Base-by-base conservation (phyloP, 345 rosid genomes). In the Eucalyptus brandiana region DNA sequence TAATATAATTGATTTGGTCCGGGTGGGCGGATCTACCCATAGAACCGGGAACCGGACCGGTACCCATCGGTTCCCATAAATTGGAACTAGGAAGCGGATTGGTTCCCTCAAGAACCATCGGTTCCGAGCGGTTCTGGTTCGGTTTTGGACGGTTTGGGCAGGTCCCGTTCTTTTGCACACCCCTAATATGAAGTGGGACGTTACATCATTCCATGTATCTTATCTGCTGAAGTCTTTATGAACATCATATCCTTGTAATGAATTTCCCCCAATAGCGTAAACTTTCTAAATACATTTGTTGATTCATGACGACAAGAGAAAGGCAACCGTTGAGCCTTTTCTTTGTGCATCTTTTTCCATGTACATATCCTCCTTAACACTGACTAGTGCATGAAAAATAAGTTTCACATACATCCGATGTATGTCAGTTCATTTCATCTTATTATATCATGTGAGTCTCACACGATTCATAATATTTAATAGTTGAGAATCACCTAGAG, bases 101-200 rank as follows among this genome's bases (percentile, higher is more conserved):
- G 11, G 11, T 45, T 45, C 12, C 47, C 12, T 45, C 12, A 45
- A 45, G 12, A 45, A 45, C 12, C 47, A 45, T 3, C 11, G 12
- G 48, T 47, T 47, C 5, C 5, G 13, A 4, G 13, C 4, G 5
- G 13, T 47, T 47, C 12, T 11, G 0, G 48, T 47, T 11, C 12
- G 4, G 12, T 45, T 47, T 1, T 3, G 13, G 13, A 47, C 12
- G 12, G 4, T 47, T 4, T 1, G 3, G 5, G 48, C 13, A 1
- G 12, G 48, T 47, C 13, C 0, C 4, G 48, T 0, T 47, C 48
- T 47, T 47, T 47, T 47, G 5, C 48, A 47, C 48, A 47, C 4
- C 48, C 5, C 48, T 11, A 11, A 21, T 6, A 5, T 6, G 47
- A 76, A 76, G 28, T 44, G 83, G 47, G 47, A 21, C 30, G 8